Conservation (phyloP, 306 rosid genomes). For the Gastrolobium villosum region DNA sequence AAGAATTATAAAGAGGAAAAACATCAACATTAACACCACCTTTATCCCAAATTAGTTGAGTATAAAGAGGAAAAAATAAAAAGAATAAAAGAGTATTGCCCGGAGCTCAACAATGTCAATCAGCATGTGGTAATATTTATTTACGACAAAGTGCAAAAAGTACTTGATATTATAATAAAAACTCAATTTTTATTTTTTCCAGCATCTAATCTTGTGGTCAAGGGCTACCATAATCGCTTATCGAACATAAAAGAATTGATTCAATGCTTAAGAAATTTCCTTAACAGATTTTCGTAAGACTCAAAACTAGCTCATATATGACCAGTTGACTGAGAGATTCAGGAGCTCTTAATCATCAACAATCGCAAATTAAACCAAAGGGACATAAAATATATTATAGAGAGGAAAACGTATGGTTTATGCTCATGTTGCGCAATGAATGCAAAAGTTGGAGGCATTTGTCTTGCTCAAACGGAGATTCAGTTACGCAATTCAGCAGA, state of each 20-base stretch:
- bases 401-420: too few relatives aligned
- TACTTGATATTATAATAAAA: not conserved
- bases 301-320: not conserved
- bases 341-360: too few relatives aligned
- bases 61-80: not conserved
- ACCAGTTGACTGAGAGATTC: too few relatives aligned
- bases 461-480: slow-evolving; percentile 69
- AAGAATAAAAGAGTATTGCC: too few relatives aligned
- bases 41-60: too few relatives aligned
- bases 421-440: too few relatives aligned
- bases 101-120: not conserved
- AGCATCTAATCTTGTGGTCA: too few relatives aligned
- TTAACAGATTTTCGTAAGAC: not conserved
- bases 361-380: too few relatives aligned
- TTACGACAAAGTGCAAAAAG: not conserved
- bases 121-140: not conserved
- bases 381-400: too few relatives aligned
- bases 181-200: not conserved
- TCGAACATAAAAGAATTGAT: not conserved
- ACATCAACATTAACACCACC: not conserved
- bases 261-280: not conserved
- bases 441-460: slow-evolving; percentile 72
- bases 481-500: slow-evolving; percentile 82
- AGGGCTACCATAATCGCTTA: not conserved
- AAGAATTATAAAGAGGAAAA: not conserved